Evolutionary conservation across 305 asterid genomes (phyloP), one percentile per base, ranked within the genome.

Genomic region (Fraxinus nigra): DNA sequence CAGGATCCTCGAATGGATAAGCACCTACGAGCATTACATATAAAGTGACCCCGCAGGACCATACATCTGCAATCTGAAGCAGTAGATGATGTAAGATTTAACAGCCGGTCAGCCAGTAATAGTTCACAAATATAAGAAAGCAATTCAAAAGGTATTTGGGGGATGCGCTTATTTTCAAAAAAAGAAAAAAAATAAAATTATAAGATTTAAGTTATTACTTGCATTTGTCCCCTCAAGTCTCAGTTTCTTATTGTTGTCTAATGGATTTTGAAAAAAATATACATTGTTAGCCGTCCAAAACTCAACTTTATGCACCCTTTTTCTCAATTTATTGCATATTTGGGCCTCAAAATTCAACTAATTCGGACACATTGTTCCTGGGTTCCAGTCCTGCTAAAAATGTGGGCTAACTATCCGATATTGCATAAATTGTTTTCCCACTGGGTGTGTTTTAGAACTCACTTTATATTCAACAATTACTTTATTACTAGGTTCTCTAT

Each of bases 11-110:
- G 84, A 95, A 95, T 11, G 98, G 98, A 85, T 95, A 95, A 9
- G 94, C 89, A 83, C 98, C 98, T 48, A 91, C 93, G 76, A 95
- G 88, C 98, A 95, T 95, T 78, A 95, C 98, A 77, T 92, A 95
- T 48, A 95, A 85, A 22, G 98, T 95, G 84, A 95, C 98, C 9
- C 98, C 98, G 84, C 96, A 95, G 1, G 98, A 95, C 98, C 98
- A 95, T 18, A 93, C 98, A 87, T 95, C 98, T 78, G 98, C 98
- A 83, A 93, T 89, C 98, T 94, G 93, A 80, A 87, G 83, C 26
- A 73, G 76, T 80, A 77, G 79, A 82, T 63, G 46, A 34, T 8
- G 40, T 63, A 75, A 78, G 73, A 65, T 75, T 63, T 79, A 82
- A 5, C 48, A 83, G 43, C 43, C 3, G 51, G 11, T 10, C 13